Conservation (phyloP, 2,329 filamentous ascomycete species). For the Massarina eburnea region DNA sequence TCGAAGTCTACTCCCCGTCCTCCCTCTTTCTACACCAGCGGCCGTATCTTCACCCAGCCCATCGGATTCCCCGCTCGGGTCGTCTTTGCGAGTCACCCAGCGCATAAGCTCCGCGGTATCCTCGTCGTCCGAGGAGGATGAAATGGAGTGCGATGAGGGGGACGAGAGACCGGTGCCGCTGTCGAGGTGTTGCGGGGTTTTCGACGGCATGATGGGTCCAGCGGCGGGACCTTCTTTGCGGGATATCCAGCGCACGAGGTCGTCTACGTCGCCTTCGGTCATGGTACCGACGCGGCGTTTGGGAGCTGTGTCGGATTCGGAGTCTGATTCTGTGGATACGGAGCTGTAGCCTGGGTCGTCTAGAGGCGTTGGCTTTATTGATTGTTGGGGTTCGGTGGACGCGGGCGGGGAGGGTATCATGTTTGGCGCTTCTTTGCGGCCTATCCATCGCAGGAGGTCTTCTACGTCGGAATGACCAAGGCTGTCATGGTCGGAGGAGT, state of each 20-base stretch:
- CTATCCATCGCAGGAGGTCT: conserved; percentile 31
- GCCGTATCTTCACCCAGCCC: not conserved
- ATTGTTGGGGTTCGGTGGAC: not conserved
- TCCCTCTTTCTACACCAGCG: not conserved
- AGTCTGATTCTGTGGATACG: conserved; percentile 33
- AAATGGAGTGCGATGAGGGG: not conserved
- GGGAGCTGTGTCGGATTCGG: conserved; percentile 8
- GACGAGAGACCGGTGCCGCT: not conserved
- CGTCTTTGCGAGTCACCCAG: conserved; percentile 8
- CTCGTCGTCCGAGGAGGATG: conserved; percentile 3
- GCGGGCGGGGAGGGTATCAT: not conserved
- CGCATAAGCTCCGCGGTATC: conserved; percentile 6
- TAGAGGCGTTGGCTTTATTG: not conserved
- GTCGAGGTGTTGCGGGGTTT: not conserved
- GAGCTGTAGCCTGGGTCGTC: conserved; percentile 22
- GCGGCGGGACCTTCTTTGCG: conserved; percentile 15
- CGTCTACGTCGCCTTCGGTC: conserved; percentile 24
- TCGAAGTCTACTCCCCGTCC: not conserved
- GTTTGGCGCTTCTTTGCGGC: conserved; percentile 16
- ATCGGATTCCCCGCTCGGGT: conserved; percentile 15
- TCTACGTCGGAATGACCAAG: conserved; percentile 35
- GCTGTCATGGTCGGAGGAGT: conserved; percentile 31
- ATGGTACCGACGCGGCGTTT: conserved; percentile 7
- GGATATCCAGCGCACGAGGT: conserved; percentile 30
- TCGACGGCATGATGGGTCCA: conserved; percentile 5